Evolutionary conservation across 148 eudicot genomes (phyloP), one percentile per base, ranked within the genome.

Genomic region (Diospyros lotus): DNA sequence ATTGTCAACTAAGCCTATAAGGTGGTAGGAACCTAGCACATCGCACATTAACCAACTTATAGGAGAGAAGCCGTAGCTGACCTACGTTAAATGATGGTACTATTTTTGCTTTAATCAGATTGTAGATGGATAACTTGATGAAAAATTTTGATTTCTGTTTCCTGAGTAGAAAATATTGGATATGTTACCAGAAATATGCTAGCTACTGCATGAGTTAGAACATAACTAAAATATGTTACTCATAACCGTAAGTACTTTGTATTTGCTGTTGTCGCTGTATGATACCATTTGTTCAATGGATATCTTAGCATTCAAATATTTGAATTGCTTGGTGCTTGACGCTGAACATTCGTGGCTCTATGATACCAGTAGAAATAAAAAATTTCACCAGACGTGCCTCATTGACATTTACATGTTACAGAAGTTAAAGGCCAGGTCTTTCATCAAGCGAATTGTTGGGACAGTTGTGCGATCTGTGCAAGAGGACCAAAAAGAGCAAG

Each of bases 401-500:
- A 75, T 61, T 61, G 67, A 28, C 18, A 56, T 51, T 59, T 78
- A 48, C 68, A 67, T 80, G n/a, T 80, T 86, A 63, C 85, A 90
- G 97, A 94, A 92, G 72, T 73, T 75, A 81, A 94, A 92, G 76
- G 89, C 88, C 43, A 84, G 89, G 79, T 94, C 98, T 79, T 90
- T 94, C 76, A 59, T 94, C 6, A 92, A 86, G 87, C 87, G 96
- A 71, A 87, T 94, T 70, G 97, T 94, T 76, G 98, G 97, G 59
- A 94, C 98, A 51, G 97, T 94, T 78, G 98, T 94, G 75, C 88
- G 98, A 72, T 92, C 97, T 77, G 97, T 94, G 59, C 98, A 94
- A 74, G 98, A 94, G 61, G 98, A 94, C 81, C 97, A 94, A 76
- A 92, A 84, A 81, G 98, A 94, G 79, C 97, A 94, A 89, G 98